Percentiles rank a stretch among this genome's conserved stretches.
These are phyloP conservation scores for Rhododendron henanense DNA, from an alignment of 148 eudicot species.

Conservation along the genomic window DNA sequence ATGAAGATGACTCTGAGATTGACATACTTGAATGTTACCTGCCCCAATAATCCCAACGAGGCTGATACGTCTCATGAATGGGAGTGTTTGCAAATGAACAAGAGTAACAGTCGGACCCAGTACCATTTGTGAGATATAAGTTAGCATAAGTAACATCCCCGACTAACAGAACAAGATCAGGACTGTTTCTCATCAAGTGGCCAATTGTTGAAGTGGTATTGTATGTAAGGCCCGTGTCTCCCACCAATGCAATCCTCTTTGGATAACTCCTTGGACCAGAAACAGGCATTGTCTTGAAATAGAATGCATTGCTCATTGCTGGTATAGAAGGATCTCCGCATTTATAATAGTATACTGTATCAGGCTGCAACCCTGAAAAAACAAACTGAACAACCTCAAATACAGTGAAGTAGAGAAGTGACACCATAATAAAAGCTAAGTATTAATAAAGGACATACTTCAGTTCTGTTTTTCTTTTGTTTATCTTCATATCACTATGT, in stretches of 20 bases:
- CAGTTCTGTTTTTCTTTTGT: background rate
- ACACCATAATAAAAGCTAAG: background rate
- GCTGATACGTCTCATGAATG: constrained; percentile 94
- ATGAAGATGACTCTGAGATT: background rate
- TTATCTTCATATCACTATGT: background rate
- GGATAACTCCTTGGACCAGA: constrained; percentile 66
- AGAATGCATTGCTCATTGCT: constrained; percentile 55
- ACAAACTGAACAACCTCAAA: background rate
- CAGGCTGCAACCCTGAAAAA: constrained; percentile 60
- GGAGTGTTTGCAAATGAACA: constrained; percentile 85
- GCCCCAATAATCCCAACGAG: constrained; percentile 99
- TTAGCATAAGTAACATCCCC: constrained; percentile 92
- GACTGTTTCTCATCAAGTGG: constrained; percentile 63
- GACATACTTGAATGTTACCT: constrained; percentile 34
- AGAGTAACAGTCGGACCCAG: constrained; percentile 87
- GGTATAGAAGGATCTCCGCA: constrained; percentile 84
- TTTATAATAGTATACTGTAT: constrained; percentile 61
- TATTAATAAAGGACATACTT: background rate
- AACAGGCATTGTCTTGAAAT: constrained; percentile 82
- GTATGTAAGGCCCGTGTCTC: constrained; percentile 91
- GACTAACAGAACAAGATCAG: constrained; percentile 78
- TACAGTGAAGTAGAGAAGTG: background rate
- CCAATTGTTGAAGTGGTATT: constrained; percentile 70
- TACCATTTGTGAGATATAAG: constrained; percentile 84
- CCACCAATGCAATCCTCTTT: constrained; percentile 63